Evolutionary conservation across 257 asterid genomes (phyloP).

Genomic region (Plectranthus barbatus): DNA sequence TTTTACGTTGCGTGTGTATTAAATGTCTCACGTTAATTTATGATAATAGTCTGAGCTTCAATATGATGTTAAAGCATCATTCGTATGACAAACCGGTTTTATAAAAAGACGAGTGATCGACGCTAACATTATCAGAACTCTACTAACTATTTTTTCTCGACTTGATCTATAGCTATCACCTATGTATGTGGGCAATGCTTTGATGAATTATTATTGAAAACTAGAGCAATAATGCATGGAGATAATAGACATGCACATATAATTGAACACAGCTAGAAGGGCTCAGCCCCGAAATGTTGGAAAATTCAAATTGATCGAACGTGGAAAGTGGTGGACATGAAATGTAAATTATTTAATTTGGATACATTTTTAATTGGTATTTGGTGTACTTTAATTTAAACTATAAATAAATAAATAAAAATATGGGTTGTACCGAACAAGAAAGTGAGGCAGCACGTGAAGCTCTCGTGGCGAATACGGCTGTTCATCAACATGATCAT

Average conservation of each 20-base stretch:
- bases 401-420: background rate
- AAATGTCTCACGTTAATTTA: too few species aligned
- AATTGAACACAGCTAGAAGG: constrained; percentile 17
- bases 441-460: constrained; percentile 57
- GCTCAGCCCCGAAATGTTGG: constrained; percentile 18
- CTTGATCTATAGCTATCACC: too few species aligned
- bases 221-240: constrained; percentile 10
- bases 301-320: constrained; percentile 10
- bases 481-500: constrained; percentile 12
- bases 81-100: too few species aligned
- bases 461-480: constrained; percentile 30
- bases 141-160: too few species aligned
- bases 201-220: background rate
- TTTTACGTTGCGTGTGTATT: too few species aligned
- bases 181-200: background rate
- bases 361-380: background rate
- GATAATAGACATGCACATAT: constrained; percentile 8
- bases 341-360: background rate
- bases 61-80: too few species aligned
- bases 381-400: constrained; percentile 26
- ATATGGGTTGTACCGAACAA: constrained; percentile 25
- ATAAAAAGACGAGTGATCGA: too few species aligned
- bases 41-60: too few species aligned
- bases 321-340: constrained; percentile 8
- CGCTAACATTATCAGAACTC: too few species aligned